Evolutionary conservation across 2,329 filamentous ascomycete species (phyloP).

Genomic region (Penicillium sp.): DNA sequence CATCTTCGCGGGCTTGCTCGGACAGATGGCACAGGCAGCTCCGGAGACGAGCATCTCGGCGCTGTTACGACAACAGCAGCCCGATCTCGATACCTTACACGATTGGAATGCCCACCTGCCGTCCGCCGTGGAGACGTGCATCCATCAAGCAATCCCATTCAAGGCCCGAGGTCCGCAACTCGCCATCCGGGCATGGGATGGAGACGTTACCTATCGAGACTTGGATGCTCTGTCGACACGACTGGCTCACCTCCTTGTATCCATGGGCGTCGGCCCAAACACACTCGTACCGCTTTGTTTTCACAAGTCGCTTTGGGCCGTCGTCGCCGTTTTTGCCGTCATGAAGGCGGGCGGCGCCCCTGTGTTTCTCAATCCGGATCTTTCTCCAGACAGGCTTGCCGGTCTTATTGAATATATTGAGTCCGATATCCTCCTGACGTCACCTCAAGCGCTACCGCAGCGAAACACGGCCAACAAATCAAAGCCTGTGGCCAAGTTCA

Average conservation of each 20-base stretch:
- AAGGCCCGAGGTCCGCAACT: background rate
- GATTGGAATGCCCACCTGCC: constrained; percentile 36
- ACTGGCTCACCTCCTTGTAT: background rate
- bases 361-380: background rate
- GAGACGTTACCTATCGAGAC: background rate
- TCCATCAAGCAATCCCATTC: background rate
- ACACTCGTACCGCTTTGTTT: background rate
- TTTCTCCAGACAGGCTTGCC: background rate
- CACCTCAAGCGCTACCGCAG: background rate
- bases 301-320: background rate
- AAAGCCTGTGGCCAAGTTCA: background rate
- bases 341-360: background rate
- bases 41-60: too few relatives aligned
- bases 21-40: too few relatives aligned
- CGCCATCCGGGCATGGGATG: background rate
- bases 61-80: too few relatives aligned
- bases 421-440: background rate
- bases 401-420: background rate
- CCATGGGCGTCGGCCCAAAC: background rate
- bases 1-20: too few relatives aligned
- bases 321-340: background rate
- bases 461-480: background rate
- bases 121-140: background rate
- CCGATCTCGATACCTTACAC: too few relatives aligned
- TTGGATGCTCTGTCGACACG: background rate